A percentile compares a stretch with the other conserved stretches of the same genome.
These are phyloP conservation scores for Candida stauntonica DNA, from an alignment of 805 yeast genomes.

Conservation along the genomic window DNA sequence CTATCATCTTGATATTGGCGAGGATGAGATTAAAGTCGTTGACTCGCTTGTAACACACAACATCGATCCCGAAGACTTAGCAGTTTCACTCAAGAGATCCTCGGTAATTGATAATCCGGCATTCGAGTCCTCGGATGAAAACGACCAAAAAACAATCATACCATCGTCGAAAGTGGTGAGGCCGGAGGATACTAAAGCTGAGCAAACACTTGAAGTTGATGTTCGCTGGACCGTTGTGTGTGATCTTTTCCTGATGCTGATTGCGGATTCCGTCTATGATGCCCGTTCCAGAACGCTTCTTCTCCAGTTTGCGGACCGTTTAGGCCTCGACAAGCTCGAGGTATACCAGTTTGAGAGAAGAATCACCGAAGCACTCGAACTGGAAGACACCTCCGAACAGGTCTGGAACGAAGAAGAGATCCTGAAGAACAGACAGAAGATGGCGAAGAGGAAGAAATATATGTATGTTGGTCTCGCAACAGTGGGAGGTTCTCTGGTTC, in stretches of 20 bases:
- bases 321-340: slow-evolving; percentile 62
- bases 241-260: slow-evolving; percentile 74
- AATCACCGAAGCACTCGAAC: slow-evolving; percentile 83
- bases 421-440: slow-evolving; percentile 66
- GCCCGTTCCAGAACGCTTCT: slow-evolving; percentile 82
- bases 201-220: slow-evolving; percentile 54
- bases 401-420: slow-evolving; percentile 70
- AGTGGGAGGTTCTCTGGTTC: slow-evolving; percentile 88
- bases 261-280: slow-evolving; percentile 85
- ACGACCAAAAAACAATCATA: neutral
- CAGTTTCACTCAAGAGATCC: slow-evolving; percentile 52
- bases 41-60: slow-evolving; percentile 84
- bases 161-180: slow-evolving; percentile 13
- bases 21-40: slow-evolving; percentile 83
- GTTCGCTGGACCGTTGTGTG: slow-evolving; percentile 92
- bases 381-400: slow-evolving; percentile 78
- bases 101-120: slow-evolving; percentile 50
- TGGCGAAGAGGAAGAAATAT: slow-evolving; percentile 59
- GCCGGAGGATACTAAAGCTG: slow-evolving; percentile 23
- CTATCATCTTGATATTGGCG: slow-evolving; percentile 70
- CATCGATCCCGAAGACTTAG: slow-evolving; percentile 65
- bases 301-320: slow-evolving; percentile 55
- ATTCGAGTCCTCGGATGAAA: no score
- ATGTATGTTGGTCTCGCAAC: slow-evolving; percentile 94
- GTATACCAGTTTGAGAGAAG: slow-evolving; percentile 86